These are phyloP conservation scores for Sanghuangporus baumii DNA, from an alignment of 1,284 basidiomycete genomes.

Conservation along the genomic window DNA sequence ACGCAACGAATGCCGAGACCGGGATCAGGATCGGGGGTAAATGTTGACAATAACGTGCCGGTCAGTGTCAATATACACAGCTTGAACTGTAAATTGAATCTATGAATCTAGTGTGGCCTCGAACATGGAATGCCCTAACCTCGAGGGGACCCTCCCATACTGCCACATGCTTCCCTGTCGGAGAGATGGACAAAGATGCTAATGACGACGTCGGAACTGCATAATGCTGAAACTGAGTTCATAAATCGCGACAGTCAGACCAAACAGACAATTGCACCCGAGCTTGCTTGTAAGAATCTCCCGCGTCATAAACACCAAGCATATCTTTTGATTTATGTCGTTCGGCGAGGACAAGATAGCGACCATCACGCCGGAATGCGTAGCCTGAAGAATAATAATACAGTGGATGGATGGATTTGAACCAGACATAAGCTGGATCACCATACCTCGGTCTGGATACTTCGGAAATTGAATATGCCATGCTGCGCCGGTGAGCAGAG, in stretches of 20 bases:
- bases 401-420: neutral
- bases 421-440: neutral
- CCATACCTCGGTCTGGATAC: constrained; percentile 66
- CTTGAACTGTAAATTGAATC: constrained; percentile 58
- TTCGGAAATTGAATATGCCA: constrained; percentile 77
- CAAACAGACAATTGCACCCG: constrained; percentile 44
- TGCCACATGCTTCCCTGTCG: constrained; percentile 74
- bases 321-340: constrained; percentile 83
- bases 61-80: constrained; percentile 70
- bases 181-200: constrained; percentile 74
- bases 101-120: neutral
- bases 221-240: constrained; percentile 55
- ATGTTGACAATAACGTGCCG: constrained; percentile 65
- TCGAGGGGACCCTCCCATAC: constrained; percentile 80
- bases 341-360: constrained; percentile 79
- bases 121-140: constrained; percentile 34
- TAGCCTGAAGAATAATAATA: constrained; percentile 45
- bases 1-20: constrained; percentile 73
- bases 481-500: constrained; percentile 59
- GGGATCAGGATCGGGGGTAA: constrained; percentile 66
- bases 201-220: constrained; percentile 72
- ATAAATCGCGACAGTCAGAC: neutral
- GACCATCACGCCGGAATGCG: constrained; percentile 71
- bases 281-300: constrained; percentile 63
- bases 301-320: constrained; percentile 74